Evolutionary conservation across 1,284 basidiomycete genomes (phyloP).

Genomic region (Amylostereum chailletii): DNA sequence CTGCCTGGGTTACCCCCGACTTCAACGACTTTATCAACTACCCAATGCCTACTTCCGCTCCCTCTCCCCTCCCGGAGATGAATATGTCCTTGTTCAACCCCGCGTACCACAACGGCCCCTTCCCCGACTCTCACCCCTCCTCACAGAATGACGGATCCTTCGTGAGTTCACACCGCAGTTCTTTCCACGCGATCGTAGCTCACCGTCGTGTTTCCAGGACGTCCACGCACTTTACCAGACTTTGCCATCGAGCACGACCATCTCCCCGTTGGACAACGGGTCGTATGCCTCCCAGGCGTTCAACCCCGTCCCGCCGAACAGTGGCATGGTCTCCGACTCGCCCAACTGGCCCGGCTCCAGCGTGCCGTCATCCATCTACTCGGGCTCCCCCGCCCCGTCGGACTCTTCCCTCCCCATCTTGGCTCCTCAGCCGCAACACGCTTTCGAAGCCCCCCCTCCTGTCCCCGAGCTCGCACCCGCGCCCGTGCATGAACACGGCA

Average conservation of each 20-base stretch:
- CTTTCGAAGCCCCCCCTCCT: constrained; percentile 1
- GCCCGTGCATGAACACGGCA: not conserved
- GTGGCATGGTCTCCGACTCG: constrained; percentile 1
- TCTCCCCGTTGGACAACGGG: constrained; percentile 21
- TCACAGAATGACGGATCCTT: constrained; percentile 12
- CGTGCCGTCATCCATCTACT: constrained; percentile 32
- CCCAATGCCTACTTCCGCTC: constrained; percentile 18
- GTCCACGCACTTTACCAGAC: constrained; percentile 16
- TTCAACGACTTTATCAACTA: not conserved
- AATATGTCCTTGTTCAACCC: constrained; percentile 41
- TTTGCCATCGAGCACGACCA: constrained; percentile 14
- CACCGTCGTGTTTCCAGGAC: constrained; percentile 6
- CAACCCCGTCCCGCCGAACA: too few species aligned
- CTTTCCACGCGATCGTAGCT: not conserved
- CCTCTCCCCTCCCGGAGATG: constrained; percentile 42
- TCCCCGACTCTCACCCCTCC: constrained; percentile 17
- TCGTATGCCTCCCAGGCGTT: constrained; percentile 1
- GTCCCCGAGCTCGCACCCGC: not conserved
- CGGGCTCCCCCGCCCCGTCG: constrained; percentile 35
- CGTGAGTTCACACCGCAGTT: constrained; percentile 13
- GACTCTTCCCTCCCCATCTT: constrained; percentile 26
- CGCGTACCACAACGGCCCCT: constrained; percentile 29
- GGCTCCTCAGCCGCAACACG: constrained; percentile 25
- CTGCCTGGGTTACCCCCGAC: constrained; percentile 19
- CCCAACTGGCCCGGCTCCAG: constrained; percentile 8